These are phyloP conservation scores for Dunaliella primolecta DNA, from an alignment of 139 green algal genomes.

Conservation along the genomic window DNA sequence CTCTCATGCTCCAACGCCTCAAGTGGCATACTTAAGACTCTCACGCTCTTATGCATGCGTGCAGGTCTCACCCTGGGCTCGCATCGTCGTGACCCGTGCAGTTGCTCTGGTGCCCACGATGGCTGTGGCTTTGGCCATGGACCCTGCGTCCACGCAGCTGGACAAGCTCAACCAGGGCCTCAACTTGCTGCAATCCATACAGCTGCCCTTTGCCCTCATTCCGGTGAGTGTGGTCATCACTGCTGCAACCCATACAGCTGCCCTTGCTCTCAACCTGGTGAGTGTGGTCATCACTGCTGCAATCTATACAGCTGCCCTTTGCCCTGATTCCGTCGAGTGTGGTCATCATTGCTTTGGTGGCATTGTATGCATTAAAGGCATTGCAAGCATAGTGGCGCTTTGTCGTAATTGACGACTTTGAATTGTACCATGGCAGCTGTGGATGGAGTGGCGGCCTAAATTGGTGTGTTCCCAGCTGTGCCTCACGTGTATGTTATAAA, in stretches of 20 bases:
- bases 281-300: conserved; percentile 53
- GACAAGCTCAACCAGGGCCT: conserved; percentile 51
- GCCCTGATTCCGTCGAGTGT: conserved; percentile 48
- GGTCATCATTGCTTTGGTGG: too few species aligned
- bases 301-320: conserved; percentile 65
- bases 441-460: too few species aligned
- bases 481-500: too few species aligned
- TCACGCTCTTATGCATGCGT: too few species aligned
- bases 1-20: too few species aligned
- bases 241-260: too few species aligned
- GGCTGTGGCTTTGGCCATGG: conserved; percentile 36
- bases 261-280: conserved; percentile 23
- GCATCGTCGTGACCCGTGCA: conserved; percentile 48
- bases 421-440: too few species aligned
- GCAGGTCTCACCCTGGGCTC: conserved; percentile 43
- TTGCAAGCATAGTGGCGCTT: background rate
- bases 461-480: too few species aligned
- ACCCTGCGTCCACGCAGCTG: conserved; percentile 22
- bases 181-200: conserved; percentile 56
- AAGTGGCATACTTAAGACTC: too few species aligned
- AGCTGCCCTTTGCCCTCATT: conserved; percentile 66
- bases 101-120: conserved; percentile 62
- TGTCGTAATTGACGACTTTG: conserved; percentile 13
- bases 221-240: conserved; percentile 25
- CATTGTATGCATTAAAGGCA: background rate